Evolutionary conservation across 1,284 basidiomycete genomes (phyloP).

Genomic region (Moesziomyces aphidis): DNA sequence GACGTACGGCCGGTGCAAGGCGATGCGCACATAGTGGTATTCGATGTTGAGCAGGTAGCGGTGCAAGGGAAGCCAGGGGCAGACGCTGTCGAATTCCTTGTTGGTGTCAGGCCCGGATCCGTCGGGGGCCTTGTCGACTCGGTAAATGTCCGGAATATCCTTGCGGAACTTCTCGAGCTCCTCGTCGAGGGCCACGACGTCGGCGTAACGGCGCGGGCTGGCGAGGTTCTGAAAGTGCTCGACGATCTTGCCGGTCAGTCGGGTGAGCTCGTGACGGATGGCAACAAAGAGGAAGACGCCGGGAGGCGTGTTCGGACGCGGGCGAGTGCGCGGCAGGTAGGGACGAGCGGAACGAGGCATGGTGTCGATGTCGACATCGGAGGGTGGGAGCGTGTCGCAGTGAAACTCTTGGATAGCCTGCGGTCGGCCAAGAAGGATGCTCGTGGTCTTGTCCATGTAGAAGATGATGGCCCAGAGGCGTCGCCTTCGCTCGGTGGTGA

Average conservation of each 20-base stretch:
- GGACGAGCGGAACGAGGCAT: constrained; percentile 64
- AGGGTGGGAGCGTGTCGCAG: constrained; percentile 82
- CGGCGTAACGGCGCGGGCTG: constrained; percentile 79
- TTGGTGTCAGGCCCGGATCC: constrained; percentile 64
- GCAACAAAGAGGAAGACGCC: constrained; percentile 90
- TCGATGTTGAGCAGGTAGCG: constrained; percentile 64
- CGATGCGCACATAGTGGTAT: constrained; percentile 62
- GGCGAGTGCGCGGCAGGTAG: constrained; percentile 32
- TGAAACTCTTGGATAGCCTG: constrained; percentile 80
- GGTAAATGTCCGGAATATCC: constrained; percentile 79
- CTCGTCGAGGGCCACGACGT: constrained; percentile 84
- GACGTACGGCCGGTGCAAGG: constrained; percentile 62
- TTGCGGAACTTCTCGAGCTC: constrained; percentile 88
- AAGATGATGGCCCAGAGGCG: constrained; percentile 94
- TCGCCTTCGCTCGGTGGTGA: constrained; percentile 86
- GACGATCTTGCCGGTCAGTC: constrained; percentile 89
- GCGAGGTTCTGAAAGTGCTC: constrained; percentile 94
- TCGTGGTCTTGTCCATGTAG: constrained; percentile 90
- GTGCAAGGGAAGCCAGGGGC: constrained; percentile 59
- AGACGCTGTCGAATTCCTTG: constrained; percentile 54
- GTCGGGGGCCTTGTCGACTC: constrained; percentile 75
- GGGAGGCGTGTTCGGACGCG: constrained; percentile 71
- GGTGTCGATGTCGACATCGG: constrained; percentile 79
- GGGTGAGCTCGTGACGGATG: constrained; percentile 82
- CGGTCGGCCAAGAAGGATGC: constrained; percentile 84